Base-by-base conservation (phyloP, 805 yeast species). In the Sugiyamaella mastotermitis region DNA sequence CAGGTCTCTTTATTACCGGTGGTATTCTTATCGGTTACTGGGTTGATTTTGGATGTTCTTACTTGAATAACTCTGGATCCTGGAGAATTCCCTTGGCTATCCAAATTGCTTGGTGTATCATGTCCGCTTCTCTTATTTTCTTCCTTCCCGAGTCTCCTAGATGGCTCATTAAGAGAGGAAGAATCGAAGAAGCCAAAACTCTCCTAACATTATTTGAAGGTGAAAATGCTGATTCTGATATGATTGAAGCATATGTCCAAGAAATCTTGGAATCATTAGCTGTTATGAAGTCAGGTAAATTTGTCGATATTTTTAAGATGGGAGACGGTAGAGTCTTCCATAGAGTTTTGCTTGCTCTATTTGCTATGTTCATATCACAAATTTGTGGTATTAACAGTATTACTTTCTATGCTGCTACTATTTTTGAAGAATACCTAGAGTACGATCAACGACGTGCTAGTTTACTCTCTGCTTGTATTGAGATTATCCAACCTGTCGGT, bases 1-100 rank as follows among this genome's bases (percentile, higher is more conserved):
- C 40, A 3, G 43, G 40, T 3, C 7, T 42, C n/a, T 42, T 32
- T 57, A 74, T 73, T 53, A 63, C 51, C 15, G 48, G 69, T 29
- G 79, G 78, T 33, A 75, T 76, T 11, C 52, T 71, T 39, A 55
- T 72, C 35, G 73, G 77, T 6, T 71, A 74, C 19, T 68, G 74
- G 72, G 64, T 68, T 35, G 61, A 74, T 2, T 71, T 60, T 46
- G 78, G 76, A 42, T 66, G 74, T 13, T 26, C 32, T 6, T 17
- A 41, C 26, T 31, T 37, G 13, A 21, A 4, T 15, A 17, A 35
- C 8, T 34, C 33, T 33, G 25, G 61, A 53, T 71, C 50, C 61
- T 51, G 48, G 47, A 39, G 52, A 6, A 10, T 51, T 38, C 72
- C 74, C 5, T 63, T 67, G 4, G 60, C 49, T 42, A 41, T 65